Conservation (phyloP, 2,329 filamentous ascomycete genomes). For the Pyrenochaeta sp. region DNA sequence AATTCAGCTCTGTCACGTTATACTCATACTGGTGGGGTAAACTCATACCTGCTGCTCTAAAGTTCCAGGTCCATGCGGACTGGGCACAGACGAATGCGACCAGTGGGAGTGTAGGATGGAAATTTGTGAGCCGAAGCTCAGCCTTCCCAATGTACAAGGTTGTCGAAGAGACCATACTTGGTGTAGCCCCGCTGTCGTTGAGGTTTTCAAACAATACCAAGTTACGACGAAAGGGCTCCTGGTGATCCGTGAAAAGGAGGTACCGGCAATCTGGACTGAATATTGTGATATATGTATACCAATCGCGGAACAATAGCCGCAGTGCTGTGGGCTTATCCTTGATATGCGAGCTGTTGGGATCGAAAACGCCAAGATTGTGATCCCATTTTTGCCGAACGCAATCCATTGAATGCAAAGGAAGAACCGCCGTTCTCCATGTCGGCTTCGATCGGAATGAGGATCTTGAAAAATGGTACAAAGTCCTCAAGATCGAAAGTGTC, state of each 20-base stretch:
- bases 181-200: neutral
- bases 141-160: neutral
- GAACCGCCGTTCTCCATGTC: neutral
- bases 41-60: neutral
- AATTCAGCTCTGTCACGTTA: neutral
- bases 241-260: neutral
- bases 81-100: neutral
- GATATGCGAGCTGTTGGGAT: neutral
- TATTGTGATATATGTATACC: neutral
- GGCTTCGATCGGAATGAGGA: neutral
- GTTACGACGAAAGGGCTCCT: neutral
- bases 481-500: neutral
- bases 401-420: neutral
- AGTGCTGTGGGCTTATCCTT: neutral
- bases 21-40: neutral
- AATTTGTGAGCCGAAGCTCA: neutral
- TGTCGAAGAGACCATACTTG: neutral
- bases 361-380: neutral
- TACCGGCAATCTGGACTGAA: neutral
- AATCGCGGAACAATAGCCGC: neutral
- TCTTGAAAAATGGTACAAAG: neutral
- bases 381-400: neutral
- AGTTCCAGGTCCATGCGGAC: neutral
- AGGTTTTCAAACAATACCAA: neutral
- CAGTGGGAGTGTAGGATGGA: neutral